Base-by-base conservation (phyloP, 306 rosid species). In the Pterocarpus macrocarpus region DNA sequence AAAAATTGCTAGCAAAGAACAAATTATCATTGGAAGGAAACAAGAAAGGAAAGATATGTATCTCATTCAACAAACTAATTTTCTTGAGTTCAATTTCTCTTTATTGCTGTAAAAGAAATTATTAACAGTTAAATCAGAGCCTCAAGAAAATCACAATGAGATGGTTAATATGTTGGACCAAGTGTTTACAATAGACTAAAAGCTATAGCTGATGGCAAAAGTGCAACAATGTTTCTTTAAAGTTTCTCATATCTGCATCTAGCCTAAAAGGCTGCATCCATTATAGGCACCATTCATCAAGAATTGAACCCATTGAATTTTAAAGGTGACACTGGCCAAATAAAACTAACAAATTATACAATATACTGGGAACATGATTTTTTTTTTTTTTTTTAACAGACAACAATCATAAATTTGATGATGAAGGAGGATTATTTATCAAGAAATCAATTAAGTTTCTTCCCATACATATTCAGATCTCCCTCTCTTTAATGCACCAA, bases 51-150 rank as follows among this genome's bases (percentile, higher is more conserved):
- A 62, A 63, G 8, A 28, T 14, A 52, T n/a, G 14, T 8, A 17
- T 44, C n/a, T 41, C 32, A 28, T 58, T 14, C 79, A 5, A 56
- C 55, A 73, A 59, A 74, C n/a, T 43, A 44, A 13, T 39, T 57
- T 38, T 35, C 39, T 33, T 8, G 2, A 38, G 9, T 34, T 49
- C 45, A 15, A 4, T 33, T 13, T 5, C 28, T 33, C 0, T 50
- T 71, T 50, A 49, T 67, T 68, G 11, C 34, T 14, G 32, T 14
- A 50, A 47, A 47, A n/a, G 13, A 41, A 69, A 12, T 28, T 22
- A 47, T 13, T 68, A 28, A 12, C 41, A 70, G 17, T 32, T 17
- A 68, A 16, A 44, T 45, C 10, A 9, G 36, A 43, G 38, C 55
- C 43, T 33, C 3, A 5, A 15, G 8, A 50, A 33, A 32, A 71